Evolutionary conservation across 73 alveolate genomes (phyloP), one percentile per base, ranked within the genome.

Genomic region (Effrenium voratum): DNA sequence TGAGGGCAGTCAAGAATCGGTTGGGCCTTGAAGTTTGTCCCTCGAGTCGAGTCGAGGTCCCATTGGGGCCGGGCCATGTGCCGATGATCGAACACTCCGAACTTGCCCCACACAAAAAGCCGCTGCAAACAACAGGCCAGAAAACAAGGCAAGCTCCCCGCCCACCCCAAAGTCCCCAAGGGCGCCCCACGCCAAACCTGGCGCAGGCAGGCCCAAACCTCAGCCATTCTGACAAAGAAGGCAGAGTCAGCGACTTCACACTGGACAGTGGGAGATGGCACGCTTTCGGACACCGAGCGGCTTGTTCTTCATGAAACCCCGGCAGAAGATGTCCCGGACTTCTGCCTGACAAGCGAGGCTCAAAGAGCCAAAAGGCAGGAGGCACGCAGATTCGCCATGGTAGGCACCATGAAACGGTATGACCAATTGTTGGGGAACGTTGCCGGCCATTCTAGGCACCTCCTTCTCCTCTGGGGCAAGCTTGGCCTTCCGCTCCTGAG

Each of bases 391-490:
- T 57, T 6, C 24, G 72, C 55, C 43, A n/a, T n/a, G n/a, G n/a
- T n/a, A n/a, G n/a, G n/a, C n/a, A n/a, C n/a, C n/a, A n/a, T n/a
- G n/a, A n/a, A n/a, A n/a, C n/a, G n/a, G n/a, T n/a, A n/a, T n/a
- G n/a, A n/a, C n/a, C n/a, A n/a, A n/a, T n/a, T n/a, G n/a, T n/a
- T n/a, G n/a, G n/a, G n/a, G n/a, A n/a, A n/a, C n/a, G n/a, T n/a
- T n/a, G n/a, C n/a, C n/a, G n/a, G n/a, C n/a, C n/a, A n/a, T n/a
- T n/a, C n/a, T n/a, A n/a, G n/a, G n/a, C n/a, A n/a, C n/a, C 96
- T 88, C 96, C 96, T 88, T 88, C 86, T 88, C 96, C 46, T 63
- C 96, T 30, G 96, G 87, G 1, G 96, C 96, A 38, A 88, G 85
- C 63, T 88, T 88, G 24, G 96, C 41, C 75, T 88, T 88, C 45